A percentile compares a stretch with the other conserved stretches of the same genome.
Evolutionary conservation across 805 yeast species (phyloP).

Genomic region (Torulaspora maleeae): DNA sequence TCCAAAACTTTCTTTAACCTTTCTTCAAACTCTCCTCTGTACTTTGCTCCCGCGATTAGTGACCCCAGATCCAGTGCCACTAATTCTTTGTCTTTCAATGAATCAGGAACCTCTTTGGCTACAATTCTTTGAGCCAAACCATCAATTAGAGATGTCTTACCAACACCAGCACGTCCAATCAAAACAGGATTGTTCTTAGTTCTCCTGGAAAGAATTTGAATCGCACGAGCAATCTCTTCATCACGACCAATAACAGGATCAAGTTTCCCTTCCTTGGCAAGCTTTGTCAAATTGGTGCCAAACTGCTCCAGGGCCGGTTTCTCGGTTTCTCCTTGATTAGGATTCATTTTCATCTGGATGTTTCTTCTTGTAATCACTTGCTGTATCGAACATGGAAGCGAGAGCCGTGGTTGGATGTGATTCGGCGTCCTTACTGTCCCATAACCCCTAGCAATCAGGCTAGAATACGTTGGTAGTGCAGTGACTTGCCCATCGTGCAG

Average conservation of each 20-base stretch:
- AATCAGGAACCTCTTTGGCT: slow-evolving; percentile 90
- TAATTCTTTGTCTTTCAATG: slow-evolving; percentile 80
- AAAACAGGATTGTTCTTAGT: slow-evolving; percentile 94
- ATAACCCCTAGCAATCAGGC: neutral
- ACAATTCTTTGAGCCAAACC: slow-evolving; percentile 93
- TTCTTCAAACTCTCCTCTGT: slow-evolving; percentile 93
- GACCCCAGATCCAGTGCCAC: slow-evolving; percentile 84
- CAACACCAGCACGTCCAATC: slow-evolving; percentile 97
- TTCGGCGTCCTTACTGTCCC: neutral
- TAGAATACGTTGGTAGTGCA: neutral
- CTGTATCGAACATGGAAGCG: neutral
- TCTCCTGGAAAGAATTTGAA: slow-evolving; percentile 85
- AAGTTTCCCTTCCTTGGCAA: slow-evolving; percentile 84
- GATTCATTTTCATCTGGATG: slow-evolving; percentile 38
- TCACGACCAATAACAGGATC: slow-evolving; percentile 98
- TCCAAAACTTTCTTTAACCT: slow-evolving; percentile 74
- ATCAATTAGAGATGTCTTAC: slow-evolving; percentile 95
- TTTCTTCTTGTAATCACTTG: slow-evolving; percentile 1
- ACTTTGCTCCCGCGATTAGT: slow-evolving; percentile 90
- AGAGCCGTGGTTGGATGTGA: neutral
- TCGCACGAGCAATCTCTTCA: slow-evolving; percentile 88
- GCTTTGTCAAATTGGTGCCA: slow-evolving; percentile 79
- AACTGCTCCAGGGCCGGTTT: slow-evolving; percentile 77
- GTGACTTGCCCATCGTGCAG: neutral
- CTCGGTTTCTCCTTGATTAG: slow-evolving; percentile 46